Conservation (phyloP, 2,329 filamentous ascomycete genomes). For the Emmonsiellopsis sp. region DNA sequence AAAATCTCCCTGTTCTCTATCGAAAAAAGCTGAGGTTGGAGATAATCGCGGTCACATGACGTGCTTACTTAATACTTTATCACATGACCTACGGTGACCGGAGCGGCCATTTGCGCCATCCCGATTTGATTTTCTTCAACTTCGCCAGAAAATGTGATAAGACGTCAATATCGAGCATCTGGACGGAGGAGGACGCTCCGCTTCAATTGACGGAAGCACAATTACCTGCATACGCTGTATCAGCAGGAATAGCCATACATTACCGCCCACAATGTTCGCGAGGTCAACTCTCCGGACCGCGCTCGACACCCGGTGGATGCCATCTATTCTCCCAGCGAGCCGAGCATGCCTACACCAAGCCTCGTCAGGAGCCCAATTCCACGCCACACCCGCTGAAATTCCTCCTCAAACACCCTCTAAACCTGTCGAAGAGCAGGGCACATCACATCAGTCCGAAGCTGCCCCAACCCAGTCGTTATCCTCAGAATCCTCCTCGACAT, state of each 20-base stretch:
- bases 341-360: slow-evolving; percentile 36
- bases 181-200: neutral
- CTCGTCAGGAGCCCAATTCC: slow-evolving; percentile 21
- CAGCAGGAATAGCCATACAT: neutral
- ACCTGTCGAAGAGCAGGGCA: slow-evolving; percentile 12
- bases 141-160: slow-evolving; percentile 7
- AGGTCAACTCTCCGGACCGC: slow-evolving; percentile 22
- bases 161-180: neutral
- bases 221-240: neutral
- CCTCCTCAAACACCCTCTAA: slow-evolving; percentile 14
- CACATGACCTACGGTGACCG: slow-evolving; percentile 24
- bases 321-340: slow-evolving; percentile 18
- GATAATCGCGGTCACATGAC: slow-evolving; percentile 2
- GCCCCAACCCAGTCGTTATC: slow-evolving; percentile 18
- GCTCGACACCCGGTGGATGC: slow-evolving; percentile 14
- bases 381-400: slow-evolving; percentile 20
- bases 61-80: neutral
- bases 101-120: slow-evolving; percentile 20
- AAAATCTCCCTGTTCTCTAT: neutral
- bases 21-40: slow-evolving; percentile 7
- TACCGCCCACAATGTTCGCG: slow-evolving; percentile 26
- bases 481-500: slow-evolving; percentile 9
- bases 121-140: slow-evolving; percentile 26
- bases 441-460: slow-evolving; percentile 7
- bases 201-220: neutral